Evolutionary conservation across 2,329 filamentous ascomycete species (phyloP).

Genomic region (Neofusicoccum ribis): DNA sequence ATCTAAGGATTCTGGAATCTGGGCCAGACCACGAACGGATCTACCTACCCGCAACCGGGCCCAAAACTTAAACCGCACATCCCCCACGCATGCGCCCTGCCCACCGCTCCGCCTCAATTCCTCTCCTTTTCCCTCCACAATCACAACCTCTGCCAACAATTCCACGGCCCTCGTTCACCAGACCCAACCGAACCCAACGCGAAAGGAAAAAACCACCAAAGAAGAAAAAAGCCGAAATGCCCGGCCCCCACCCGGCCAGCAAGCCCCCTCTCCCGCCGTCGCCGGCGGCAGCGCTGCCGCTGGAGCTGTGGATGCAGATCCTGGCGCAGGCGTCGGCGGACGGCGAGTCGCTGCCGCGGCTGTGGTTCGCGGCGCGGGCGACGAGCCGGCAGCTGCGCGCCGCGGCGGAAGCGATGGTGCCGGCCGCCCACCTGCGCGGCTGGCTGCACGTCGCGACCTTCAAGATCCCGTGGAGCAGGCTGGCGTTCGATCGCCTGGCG

Average conservation of each 20-base stretch:
- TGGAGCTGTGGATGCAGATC: constrained; percentile 13
- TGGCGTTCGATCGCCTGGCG: not conserved
- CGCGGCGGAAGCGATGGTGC: not conserved
- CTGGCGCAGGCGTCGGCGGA: not conserved
- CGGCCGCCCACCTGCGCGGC: not conserved
- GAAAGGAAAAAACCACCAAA: too few relatives aligned
- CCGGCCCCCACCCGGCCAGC: too few relatives aligned
- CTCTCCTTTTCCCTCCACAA: not conserved
- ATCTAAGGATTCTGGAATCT: too few relatives aligned
- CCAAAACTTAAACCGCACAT: not conserved
- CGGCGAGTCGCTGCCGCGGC: not conserved
- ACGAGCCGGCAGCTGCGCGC: not conserved
- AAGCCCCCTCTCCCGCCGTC: too few relatives aligned
- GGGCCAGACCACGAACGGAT: not conserved
- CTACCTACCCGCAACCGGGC: not conserved
- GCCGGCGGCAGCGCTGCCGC: not conserved
- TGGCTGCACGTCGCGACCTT: constrained; percentile 5
- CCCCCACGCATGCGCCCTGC: not conserved
- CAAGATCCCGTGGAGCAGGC: not conserved
- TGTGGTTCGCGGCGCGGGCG: constrained; percentile 1
- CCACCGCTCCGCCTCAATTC: not conserved
- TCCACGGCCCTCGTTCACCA: too few relatives aligned
- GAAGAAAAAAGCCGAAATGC: too few relatives aligned
- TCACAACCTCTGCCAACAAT: too few relatives aligned
- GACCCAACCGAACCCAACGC: too few relatives aligned